A percentile compares a stretch with the other conserved stretches of the same genome.
These are phyloP conservation scores for Gossypium thurberi DNA, from an alignment of 345 rosid genomes.

Conservation along the genomic window DNA sequence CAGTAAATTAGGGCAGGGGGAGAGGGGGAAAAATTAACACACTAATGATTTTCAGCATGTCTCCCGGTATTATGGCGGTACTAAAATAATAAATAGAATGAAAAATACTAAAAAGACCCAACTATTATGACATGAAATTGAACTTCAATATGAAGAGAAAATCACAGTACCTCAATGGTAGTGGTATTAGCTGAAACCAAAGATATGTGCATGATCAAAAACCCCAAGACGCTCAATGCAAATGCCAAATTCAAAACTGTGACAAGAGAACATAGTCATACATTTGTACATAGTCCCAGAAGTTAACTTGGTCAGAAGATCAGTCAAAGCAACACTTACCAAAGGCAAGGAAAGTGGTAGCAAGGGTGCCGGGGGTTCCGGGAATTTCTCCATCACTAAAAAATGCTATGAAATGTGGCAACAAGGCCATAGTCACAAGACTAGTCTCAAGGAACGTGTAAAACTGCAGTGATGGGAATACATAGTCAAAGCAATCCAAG, in stretches of 20 bases:
- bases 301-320: neutral
- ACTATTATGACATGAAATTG: neutral
- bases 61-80: neutral
- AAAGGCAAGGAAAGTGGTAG: conserved; percentile 92
- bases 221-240: conserved; percentile 90
- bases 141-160: neutral
- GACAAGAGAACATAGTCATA: conserved; percentile 19
- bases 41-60: neutral
- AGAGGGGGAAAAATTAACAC: neutral
- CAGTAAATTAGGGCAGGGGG: neutral
- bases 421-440: conserved; percentile 69
- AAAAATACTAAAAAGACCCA: neutral
- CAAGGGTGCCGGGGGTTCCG: conserved; percentile 87
- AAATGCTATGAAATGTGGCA: conserved; percentile 86
- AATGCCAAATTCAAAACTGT: conserved; percentile 91
- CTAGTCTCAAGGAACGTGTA: conserved; percentile 94
- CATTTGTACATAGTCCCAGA: neutral
- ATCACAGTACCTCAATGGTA: conserved; percentile 74
- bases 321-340: conserved; percentile 37
- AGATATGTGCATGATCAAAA: conserved; percentile 86
- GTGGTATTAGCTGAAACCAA: conserved; percentile 85
- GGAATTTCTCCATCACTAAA: conserved; percentile 94
- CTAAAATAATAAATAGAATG: neutral
- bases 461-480: conserved; percentile 53
- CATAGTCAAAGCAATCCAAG: conserved; percentile 9